Evolutionary conservation across 805 yeast species (phyloP).

Genomic region (Saccharomyces eubayanus): DNA sequence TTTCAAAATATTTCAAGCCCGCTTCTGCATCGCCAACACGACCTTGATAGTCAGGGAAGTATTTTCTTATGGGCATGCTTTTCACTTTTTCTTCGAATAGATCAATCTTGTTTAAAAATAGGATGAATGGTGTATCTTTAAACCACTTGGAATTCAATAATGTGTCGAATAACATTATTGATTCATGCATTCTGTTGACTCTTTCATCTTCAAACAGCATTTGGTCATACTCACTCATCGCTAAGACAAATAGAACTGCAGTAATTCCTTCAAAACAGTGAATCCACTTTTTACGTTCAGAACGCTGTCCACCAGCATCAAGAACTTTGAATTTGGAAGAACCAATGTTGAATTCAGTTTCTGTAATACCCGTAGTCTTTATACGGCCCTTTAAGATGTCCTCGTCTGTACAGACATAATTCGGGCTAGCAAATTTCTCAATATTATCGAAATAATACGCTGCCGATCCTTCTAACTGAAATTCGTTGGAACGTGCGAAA

Average conservation of each 20-base stretch:
- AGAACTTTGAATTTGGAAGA: slow-evolving; percentile 63
- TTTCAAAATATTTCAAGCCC: slow-evolving; percentile 65
- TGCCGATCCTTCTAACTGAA: slow-evolving; percentile 80
- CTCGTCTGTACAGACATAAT: slow-evolving; percentile 63
- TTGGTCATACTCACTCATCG: slow-evolving; percentile 89
- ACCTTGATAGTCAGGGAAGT: slow-evolving; percentile 75
- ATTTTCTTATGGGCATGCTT: slow-evolving; percentile 55
- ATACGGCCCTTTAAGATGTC: slow-evolving; percentile 88
- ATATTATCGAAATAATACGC: slow-evolving; percentile 72
- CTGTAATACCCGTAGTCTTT: slow-evolving; percentile 92
- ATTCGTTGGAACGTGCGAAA: slow-evolving; percentile 56
- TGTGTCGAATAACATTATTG: slow-evolving; percentile 74
- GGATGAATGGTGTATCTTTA: slow-evolving; percentile 72
- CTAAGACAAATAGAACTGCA: slow-evolving; percentile 78
- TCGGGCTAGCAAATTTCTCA: slow-evolving; percentile 51
- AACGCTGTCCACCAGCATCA: slow-evolving; percentile 95
- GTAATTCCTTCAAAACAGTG: slow-evolving; percentile 89
- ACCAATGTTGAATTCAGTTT: slow-evolving; percentile 65
- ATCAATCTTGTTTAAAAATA: slow-evolving; percentile 86
- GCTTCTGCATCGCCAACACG: slow-evolving; percentile 53
- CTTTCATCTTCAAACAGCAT: slow-evolving; percentile 80
- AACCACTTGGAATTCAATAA: slow-evolving; percentile 84
- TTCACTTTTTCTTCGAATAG: slow-evolving; percentile 63
- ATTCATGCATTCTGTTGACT: slow-evolving; percentile 86
- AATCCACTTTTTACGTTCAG: slow-evolving; percentile 89